Evolutionary conservation across 768 basidiomycete genomes (phyloP).

Genomic region (Xerocomellus intermedius): DNA sequence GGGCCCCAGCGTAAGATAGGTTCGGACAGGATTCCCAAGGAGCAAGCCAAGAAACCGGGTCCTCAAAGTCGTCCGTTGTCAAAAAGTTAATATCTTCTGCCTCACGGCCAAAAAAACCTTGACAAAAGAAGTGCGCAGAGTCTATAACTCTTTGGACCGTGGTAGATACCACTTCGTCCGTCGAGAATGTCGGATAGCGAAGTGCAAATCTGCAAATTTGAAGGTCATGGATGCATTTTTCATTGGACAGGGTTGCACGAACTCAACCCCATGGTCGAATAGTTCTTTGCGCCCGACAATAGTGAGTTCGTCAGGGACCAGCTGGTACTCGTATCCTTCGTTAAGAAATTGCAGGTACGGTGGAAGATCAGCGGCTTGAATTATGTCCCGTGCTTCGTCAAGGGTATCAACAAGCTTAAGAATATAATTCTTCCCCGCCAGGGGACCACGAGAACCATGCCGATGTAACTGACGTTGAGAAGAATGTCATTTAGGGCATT

Average conservation of each 20-base stretch:
- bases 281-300: conserved; percentile 36
- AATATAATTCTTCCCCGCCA: conserved; percentile 28
- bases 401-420: conserved; percentile 34
- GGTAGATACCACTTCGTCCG: conserved; percentile 15
- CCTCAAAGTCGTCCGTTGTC: conserved; percentile 33
- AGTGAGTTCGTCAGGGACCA: conserved; percentile 38
- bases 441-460: conserved; percentile 42
- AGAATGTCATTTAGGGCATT: not conserved
- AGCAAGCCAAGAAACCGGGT: conserved; percentile 39
- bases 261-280: conserved; percentile 43
- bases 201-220: conserved; percentile 15
- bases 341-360: conserved; percentile 36
- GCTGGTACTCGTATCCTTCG: conserved; percentile 33
- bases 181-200: conserved; percentile 20
- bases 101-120: conserved; percentile 38
- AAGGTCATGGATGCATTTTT: not conserved
- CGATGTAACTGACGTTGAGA: conserved; percentile 34
- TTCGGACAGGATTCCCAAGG: conserved; percentile 38
- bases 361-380: conserved; percentile 33
- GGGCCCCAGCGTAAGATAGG: not conserved
- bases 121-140: conserved; percentile 40
- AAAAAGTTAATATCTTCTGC: conserved; percentile 25
- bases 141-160: conserved; percentile 33
- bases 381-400: conserved; percentile 16
- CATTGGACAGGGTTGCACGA: conserved; percentile 2